Conservation (phyloP, 495 filamentous ascomycete species). For the Hypoxylon subgilvum region DNA sequence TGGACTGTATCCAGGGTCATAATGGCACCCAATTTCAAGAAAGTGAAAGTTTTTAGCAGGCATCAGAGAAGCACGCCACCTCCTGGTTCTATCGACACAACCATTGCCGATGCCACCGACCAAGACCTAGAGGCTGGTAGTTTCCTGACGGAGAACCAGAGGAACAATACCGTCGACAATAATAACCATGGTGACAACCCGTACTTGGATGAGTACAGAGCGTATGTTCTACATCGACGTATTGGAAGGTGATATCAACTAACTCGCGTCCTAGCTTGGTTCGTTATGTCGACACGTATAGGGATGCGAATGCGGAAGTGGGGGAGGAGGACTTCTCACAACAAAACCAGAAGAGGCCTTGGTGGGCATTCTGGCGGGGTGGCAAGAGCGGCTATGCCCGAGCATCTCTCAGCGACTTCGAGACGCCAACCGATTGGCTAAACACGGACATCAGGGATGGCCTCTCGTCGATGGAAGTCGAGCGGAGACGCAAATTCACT, state of each 20-base stretch:
- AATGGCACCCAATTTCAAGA: conserved; percentile 39
- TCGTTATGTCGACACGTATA: conserved; percentile 71
- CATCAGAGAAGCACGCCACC: conserved; percentile 16
- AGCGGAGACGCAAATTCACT: conserved; percentile 66
- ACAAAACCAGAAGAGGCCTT: conserved; percentile 53
- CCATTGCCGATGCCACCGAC: conserved; percentile 16
- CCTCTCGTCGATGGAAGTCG: conserved; percentile 65
- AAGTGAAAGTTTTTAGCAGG: conserved; percentile 28
- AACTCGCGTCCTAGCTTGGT: conserved; percentile 50
- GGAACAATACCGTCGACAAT: conserved; percentile 25
- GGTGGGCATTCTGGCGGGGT: conserved; percentile 63
- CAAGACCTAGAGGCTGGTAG: conserved; percentile 37
- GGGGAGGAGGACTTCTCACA: conserved; percentile 58
- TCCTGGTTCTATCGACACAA: conserved; percentile 22
- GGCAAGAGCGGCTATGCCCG: conserved; percentile 45
- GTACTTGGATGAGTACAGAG: conserved; percentile 48
- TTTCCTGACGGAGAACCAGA: conserved; percentile 32
- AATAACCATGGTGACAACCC: conserved; percentile 34
- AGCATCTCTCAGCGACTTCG: conserved; percentile 50
- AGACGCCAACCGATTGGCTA: conserved; percentile 66
- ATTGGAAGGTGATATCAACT: neutral
- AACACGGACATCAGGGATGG: conserved; percentile 71
- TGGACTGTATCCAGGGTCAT: conserved; percentile 38
- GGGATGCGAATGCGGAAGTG: conserved; percentile 63
- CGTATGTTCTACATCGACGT: conserved; percentile 21